Conservation (phyloP, 139 green algal species). For the Pseudopediastrum boryanum region DNA sequence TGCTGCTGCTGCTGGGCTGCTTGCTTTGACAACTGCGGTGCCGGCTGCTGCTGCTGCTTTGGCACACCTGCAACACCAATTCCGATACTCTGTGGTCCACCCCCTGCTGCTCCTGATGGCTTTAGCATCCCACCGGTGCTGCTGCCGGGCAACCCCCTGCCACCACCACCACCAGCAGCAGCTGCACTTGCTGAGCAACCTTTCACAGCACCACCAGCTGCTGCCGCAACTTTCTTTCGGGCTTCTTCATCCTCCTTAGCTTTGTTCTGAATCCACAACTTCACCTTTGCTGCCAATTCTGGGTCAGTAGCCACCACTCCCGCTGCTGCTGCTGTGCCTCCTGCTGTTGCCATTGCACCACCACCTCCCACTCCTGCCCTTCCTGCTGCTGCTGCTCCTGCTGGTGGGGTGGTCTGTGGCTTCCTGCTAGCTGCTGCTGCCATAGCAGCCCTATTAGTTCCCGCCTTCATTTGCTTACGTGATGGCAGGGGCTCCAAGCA, state of each 20-base stretch:
- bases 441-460: not conserved
- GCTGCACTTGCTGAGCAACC: too few relatives aligned
- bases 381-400: not conserved
- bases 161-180: not conserved
- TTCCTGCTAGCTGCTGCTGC: too few relatives aligned
- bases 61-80: slow-evolving; percentile 8
- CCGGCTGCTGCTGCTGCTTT: slow-evolving; percentile 6
- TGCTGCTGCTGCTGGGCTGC: slow-evolving; percentile 9
- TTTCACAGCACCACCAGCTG: too few relatives aligned
- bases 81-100: not conserved
- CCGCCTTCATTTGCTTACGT: not conserved
- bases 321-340: too few relatives aligned
- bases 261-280: too few relatives aligned
- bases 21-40: not conserved
- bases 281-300: too few relatives aligned
- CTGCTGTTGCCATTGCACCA: too few relatives aligned
- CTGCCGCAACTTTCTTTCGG: too few relatives aligned
- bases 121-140: not conserved
- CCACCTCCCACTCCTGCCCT: not conserved
- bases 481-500: too few relatives aligned
- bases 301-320: too few relatives aligned
- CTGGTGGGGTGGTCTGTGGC: not conserved
- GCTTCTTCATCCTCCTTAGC: too few relatives aligned
- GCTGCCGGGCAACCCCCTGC: too few relatives aligned
- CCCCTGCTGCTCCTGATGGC: not conserved